Evolutionary conservation across 768 basidiomycete species (phyloP).

Genomic region (Termitomyces sp.): DNA sequence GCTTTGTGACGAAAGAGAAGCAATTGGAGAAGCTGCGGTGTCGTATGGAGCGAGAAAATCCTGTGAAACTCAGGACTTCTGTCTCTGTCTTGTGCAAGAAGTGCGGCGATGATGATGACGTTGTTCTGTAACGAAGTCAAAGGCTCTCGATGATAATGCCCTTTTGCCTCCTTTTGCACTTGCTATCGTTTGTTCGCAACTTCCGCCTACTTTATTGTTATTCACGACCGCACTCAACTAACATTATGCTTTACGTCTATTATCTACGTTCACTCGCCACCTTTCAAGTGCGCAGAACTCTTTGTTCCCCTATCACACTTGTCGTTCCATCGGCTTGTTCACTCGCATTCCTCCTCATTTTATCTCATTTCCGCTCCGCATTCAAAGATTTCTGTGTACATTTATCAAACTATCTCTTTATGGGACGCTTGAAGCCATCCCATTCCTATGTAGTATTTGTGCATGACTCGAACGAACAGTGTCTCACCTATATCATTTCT

Average conservation of each 20-base stretch:
- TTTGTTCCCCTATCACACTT: slow-evolving; percentile 6
- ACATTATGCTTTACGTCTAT: slow-evolving; percentile 18
- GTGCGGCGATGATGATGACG: slow-evolving; percentile 33
- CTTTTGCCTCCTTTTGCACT: neutral
- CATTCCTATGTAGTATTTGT: slow-evolving; percentile 30
- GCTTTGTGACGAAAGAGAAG: slow-evolving; percentile 58
- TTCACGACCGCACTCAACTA: slow-evolving; percentile 12
- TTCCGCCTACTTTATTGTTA: slow-evolving; percentile 6
- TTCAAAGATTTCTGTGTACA: slow-evolving; percentile 14
- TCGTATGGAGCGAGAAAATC: slow-evolving; percentile 45
- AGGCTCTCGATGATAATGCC: slow-evolving; percentile 19
- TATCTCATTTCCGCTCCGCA: neutral
- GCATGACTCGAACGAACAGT: slow-evolving; percentile 18
- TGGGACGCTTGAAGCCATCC: slow-evolving; percentile 28
- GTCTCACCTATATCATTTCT: too few species aligned
- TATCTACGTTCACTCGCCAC: slow-evolving; percentile 21
- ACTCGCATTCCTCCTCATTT: slow-evolving; percentile 2
- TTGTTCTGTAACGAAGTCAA: slow-evolving; percentile 35
- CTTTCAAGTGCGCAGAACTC: slow-evolving; percentile 7
- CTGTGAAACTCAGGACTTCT: slow-evolving; percentile 21
- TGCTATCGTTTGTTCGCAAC: neutral
- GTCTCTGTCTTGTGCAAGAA: slow-evolving; percentile 32
- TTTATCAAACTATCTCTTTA: slow-evolving; percentile 18
- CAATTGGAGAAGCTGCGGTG: slow-evolving; percentile 63
- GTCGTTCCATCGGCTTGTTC: neutral